Evolutionary conservation across 345 rosid species (phyloP).

Genomic region (Brassica nigra): DNA sequence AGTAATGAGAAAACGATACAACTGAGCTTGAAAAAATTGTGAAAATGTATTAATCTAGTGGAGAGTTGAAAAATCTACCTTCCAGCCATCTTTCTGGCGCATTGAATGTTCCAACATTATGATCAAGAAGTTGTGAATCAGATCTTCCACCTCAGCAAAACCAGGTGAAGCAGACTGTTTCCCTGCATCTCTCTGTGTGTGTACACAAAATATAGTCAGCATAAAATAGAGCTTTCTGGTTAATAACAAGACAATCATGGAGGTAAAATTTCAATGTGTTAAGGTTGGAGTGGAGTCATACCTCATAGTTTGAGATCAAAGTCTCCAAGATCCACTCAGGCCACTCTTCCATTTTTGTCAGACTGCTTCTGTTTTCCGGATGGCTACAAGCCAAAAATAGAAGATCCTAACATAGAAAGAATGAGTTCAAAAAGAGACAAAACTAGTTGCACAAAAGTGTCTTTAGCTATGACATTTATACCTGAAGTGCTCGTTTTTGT

Average conservation of each 20-base stretch:
- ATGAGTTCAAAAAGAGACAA: constrained; percentile 48
- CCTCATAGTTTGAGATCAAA: constrained; percentile 90
- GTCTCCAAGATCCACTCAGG: constrained; percentile 98
- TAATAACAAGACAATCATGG: not conserved
- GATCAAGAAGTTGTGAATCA: constrained; percentile 82
- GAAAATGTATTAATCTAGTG: not conserved
- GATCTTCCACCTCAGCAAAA: constrained; percentile 78
- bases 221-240: constrained; percentile 7
- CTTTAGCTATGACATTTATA: constrained; percentile 35
- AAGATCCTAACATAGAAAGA: constrained; percentile 84
- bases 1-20: constrained; percentile 17
- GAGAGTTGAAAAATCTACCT: constrained; percentile 48
- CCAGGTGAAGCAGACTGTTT: constrained; percentile 56
- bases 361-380: constrained; percentile 81
- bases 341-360: constrained; percentile 96
- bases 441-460: not conserved
- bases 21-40: not conserved
- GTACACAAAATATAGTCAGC: constrained; percentile 33
- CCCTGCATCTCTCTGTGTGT: constrained; percentile 62
- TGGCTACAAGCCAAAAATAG: constrained; percentile 99
- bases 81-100: constrained; percentile 99
- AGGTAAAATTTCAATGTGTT: not conserved
- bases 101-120: constrained; percentile 96
- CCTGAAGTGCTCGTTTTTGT: constrained; percentile 92
- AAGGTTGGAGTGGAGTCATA: constrained; percentile 10